Conservation (phyloP, 2,329 filamentous ascomycete genomes). For the Pseudogymnoascus pannorum region DNA sequence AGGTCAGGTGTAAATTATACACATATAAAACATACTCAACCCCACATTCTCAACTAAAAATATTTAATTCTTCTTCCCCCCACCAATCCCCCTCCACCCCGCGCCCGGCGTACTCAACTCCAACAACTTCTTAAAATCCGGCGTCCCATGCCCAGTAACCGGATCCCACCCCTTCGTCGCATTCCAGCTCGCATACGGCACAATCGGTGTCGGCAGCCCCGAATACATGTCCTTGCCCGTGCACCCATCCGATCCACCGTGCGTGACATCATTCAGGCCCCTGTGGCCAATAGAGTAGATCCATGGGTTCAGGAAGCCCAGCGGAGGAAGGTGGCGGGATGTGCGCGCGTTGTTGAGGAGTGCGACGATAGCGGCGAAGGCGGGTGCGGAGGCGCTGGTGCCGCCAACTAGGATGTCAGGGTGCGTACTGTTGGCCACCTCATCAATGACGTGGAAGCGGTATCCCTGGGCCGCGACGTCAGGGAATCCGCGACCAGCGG, state of each 20-base stretch:
- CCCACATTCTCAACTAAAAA: too few species aligned
- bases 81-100: background rate
- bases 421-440: background rate
- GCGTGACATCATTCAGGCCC: slow-evolving; percentile 41
- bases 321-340: slow-evolving; percentile 35
- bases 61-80: background rate
- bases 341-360: slow-evolving; percentile 57
- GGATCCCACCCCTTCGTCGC: slow-evolving; percentile 40
- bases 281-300: slow-evolving; percentile 42
- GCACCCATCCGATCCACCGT: slow-evolving; percentile 33
- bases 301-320: slow-evolving; percentile 55
- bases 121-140: slow-evolving; percentile 36
- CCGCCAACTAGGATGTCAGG: slow-evolving; percentile 14
- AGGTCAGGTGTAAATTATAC: too few species aligned
- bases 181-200: slow-evolving; percentile 34
- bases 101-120: slow-evolving; percentile 13
- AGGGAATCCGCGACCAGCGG: slow-evolving; percentile 45
- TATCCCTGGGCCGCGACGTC: slow-evolving; percentile 50
- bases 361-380: slow-evolving; percentile 50
- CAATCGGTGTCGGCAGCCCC: slow-evolving; percentile 17
- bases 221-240: slow-evolving; percentile 23
- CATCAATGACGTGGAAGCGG: slow-evolving; percentile 37
- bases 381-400: slow-evolving; percentile 46
- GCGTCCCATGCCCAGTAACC: slow-evolving; percentile 41
- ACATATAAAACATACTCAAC: too few species aligned